Evolutionary conservation across 306 rosid species (phyloP), one percentile per base, ranked within the genome.

Genomic region (Dryas drummondii): DNA sequence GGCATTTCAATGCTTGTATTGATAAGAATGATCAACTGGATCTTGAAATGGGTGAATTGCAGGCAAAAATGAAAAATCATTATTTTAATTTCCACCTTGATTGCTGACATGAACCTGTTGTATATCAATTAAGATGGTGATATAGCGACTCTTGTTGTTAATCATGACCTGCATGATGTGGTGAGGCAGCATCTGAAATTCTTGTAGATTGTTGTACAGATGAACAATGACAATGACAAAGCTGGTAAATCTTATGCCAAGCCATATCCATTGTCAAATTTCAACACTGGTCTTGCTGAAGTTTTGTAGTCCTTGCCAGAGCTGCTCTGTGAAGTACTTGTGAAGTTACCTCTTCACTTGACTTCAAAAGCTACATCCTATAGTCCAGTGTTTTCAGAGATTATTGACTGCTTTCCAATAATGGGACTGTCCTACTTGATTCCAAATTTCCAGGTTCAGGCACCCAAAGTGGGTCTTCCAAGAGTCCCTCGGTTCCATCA

Each of bases 41-140:
- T 66, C 84, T 92, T 73, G 89, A 96, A 82, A 88, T 96, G 86
- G 83, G 26, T 71, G 81, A 86, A 22, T 77, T 96, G 85, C 86
- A 74, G 79, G 82, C 75, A 44, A 96, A 89, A 83, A 81, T 89
- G 63, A 32, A 32, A 32, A 32, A 60, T 59, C 10, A 56, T 84
- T 48, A 86, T 92, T 68, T 90, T 89, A 70, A 60, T 66, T 73
- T 96, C 27, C 42, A 84, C 45, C 66, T 71, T 42, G 98, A 87
- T 32, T 72, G 82, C 87, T 44, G 84, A 88, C 66, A 61, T 89
- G 2, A 73, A 50, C 32, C 62, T 96, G 86, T 86, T 89, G 32
- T 96, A 96, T 75, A 58, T 86, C 13, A 98, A 96, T 51, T 98
- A 96, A 83, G 99, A 92, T 79, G 99, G 98, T 1, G 99, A 96